A percentile compares a stretch with the other conserved stretches of the same genome.
phyloP scores from a whole-genome alignment of 768 basidiomycete species.

The Leccinum subgranulosum region DNA sequence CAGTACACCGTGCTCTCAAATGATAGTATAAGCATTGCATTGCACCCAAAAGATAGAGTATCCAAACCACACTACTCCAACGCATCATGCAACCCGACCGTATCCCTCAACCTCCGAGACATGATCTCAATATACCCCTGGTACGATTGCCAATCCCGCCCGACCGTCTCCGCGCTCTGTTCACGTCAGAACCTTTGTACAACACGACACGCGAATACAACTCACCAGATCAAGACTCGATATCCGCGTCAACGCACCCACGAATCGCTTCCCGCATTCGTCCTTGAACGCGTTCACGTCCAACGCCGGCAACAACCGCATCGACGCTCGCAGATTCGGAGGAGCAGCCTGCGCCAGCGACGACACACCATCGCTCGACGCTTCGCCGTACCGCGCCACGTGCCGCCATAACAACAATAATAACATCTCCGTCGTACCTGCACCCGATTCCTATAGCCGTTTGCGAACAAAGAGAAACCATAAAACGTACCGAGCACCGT shows the following conservation, averaged over 20 bases:
- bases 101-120: constrained; percentile 65
- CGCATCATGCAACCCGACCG: constrained; percentile 51
- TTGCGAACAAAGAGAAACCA: not conserved
- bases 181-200: not conserved
- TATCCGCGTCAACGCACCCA: constrained; percentile 53
- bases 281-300: constrained; percentile 57
- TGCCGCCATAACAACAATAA: constrained; percentile 86
- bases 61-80: constrained; percentile 8
- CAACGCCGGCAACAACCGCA: constrained; percentile 44
- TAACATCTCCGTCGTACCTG: constrained; percentile 73
- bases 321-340: no score
- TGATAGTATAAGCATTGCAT: no score
- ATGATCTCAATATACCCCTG: constrained; percentile 76
- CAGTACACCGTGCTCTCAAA: no score
- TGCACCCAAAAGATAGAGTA: no score
- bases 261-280: constrained; percentile 55
- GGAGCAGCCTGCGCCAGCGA: not conserved
- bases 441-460: not conserved
- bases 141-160: constrained; percentile 57
- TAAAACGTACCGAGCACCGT: constrained; percentile 48
- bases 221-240: constrained; percentile 49
- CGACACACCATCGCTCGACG: constrained; percentile 17
- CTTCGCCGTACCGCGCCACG: constrained; percentile 56
- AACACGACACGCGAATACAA: not conserved
- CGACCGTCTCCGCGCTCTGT: constrained; percentile 44